Evolutionary conservation across 345 rosid genomes (phyloP).

Genomic region (Rhodamnia rubescens): DNA sequence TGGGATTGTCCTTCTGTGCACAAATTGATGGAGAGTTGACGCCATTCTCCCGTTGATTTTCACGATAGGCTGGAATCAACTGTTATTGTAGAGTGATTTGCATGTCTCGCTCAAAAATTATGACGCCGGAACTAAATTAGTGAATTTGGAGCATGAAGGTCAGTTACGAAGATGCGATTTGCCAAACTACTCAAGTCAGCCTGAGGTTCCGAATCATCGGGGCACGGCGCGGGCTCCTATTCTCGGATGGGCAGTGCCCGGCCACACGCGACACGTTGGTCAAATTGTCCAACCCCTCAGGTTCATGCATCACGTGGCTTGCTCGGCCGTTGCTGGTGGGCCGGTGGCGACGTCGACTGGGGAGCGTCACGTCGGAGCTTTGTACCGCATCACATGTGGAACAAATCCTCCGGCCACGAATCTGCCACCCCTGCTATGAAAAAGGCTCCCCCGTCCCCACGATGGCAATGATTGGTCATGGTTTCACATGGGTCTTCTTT

Average conservation of each 20-base stretch:
- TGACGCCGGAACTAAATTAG: neutral
- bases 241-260: neutral
- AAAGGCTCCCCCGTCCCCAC: neutral
- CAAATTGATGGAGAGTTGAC: no score
- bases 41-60: neutral
- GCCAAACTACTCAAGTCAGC: neutral
- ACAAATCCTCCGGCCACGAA: neutral
- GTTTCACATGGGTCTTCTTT: neutral
- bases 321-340: neutral
- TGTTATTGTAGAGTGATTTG: neutral
- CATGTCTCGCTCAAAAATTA: accelerated
- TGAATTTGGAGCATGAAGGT: neutral
- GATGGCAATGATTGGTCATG: neutral
- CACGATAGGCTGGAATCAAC: neutral
- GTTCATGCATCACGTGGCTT: neutral
- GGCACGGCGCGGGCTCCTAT: no score
- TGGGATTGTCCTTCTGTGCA: neutral
- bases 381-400: neutral
- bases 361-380: neutral
- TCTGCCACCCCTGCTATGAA: no score
- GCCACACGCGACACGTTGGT: neutral
- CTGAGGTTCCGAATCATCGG: neutral
- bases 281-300: neutral
- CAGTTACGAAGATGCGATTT: neutral
- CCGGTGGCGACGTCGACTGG: neutral